Base-by-base conservation (phyloP, 2,329 filamentous ascomycete genomes). In the Cladosporium sp. region DNA sequence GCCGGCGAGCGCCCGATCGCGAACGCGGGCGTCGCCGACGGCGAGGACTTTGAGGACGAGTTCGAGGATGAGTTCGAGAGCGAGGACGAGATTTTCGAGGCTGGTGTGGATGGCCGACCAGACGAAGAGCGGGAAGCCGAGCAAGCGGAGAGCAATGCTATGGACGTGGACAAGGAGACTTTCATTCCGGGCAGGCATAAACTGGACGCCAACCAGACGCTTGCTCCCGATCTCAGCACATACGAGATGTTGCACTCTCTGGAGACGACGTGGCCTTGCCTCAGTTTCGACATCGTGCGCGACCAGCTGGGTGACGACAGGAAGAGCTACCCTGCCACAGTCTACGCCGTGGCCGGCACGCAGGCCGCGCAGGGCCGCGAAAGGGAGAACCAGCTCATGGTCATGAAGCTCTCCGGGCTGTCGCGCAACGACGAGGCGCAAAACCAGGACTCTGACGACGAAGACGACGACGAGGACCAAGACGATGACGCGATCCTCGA, bases 171-270 rank as follows among this genome's bases (percentile, higher is more conserved):
- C 72, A 87, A 92, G 66, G 85, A 87, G 69, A 95, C 90, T 38
- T 98, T 97, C 72, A 96, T 98, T 64, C 90, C 95, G 60, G 93
- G 93, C 58, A 83, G 93, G 65, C 89, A 90, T 70, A 92, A 93
- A 74, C 81, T 97, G 58, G 89, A 89, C 59, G 85, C 89, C 10
- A 92, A 90, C 63, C 90, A 97, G 76, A 91, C 89, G 4, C 80
- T 98, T 53, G 84, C 90, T 3, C 92, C 93, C 11, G 93, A 98
- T 72, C 79, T 88, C 54, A 89, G 87, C n/a, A 92, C 92, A 5
- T 98, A 98, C 75, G 87, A 96, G 69, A 95, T 98, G 90, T 83
- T 98, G 55, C 93, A 98, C 77, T 89, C 84, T 56, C 81, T 98
- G 58, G 93, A 87, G 70, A 91, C 91, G 7, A 90, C 90, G 1